phyloP scores from a whole-genome alignment of 805 yeast species.

The Lachancea quebecensis region DNA sequence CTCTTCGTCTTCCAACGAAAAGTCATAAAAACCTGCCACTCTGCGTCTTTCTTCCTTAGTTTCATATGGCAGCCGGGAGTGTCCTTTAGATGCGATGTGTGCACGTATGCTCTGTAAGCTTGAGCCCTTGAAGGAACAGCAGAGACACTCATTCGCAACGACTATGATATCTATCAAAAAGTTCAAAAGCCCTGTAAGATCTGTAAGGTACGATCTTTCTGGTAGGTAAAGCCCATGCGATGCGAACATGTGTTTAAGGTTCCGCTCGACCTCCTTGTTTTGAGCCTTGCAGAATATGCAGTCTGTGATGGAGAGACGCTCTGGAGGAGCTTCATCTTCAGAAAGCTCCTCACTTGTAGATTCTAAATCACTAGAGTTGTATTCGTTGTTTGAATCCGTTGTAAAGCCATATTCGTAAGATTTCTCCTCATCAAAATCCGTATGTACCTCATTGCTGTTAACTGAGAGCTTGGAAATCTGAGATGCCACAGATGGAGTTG shows the following conservation, averaged over 20 bases:
- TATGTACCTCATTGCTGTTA: constrained; percentile 30
- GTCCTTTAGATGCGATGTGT: constrained; percentile 80
- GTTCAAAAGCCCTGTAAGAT: constrained; percentile 62
- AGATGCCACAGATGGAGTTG: constrained; percentile 49
- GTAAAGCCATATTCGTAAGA: constrained; percentile 45
- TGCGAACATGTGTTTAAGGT: constrained; percentile 69
- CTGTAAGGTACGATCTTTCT: constrained; percentile 61
- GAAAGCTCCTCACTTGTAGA: constrained; percentile 27
- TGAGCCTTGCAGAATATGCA: constrained; percentile 55
- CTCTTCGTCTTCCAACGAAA: constrained; percentile 49
- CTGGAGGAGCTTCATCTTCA: constrained; percentile 14
- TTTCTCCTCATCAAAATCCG: constrained; percentile 39
- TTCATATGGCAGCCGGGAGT: constrained; percentile 86
- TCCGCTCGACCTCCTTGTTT: constrained; percentile 47
- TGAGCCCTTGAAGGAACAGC: constrained; percentile 80
- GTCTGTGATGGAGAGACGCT: constrained; percentile 33
- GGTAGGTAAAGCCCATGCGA: constrained; percentile 85
- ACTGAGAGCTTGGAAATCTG: constrained; percentile 42
- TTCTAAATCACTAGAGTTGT: constrained; percentile 30
- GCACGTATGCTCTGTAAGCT: constrained; percentile 80
- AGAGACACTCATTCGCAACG: constrained; percentile 74
- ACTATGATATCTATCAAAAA: constrained; percentile 78
- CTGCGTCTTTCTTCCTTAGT: constrained; percentile 67
- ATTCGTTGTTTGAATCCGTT: constrained; percentile 32
- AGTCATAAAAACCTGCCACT: constrained; percentile 79